phyloP scores from a whole-genome alignment of 208 protist genomes.

The Leishmania major region DNA sequence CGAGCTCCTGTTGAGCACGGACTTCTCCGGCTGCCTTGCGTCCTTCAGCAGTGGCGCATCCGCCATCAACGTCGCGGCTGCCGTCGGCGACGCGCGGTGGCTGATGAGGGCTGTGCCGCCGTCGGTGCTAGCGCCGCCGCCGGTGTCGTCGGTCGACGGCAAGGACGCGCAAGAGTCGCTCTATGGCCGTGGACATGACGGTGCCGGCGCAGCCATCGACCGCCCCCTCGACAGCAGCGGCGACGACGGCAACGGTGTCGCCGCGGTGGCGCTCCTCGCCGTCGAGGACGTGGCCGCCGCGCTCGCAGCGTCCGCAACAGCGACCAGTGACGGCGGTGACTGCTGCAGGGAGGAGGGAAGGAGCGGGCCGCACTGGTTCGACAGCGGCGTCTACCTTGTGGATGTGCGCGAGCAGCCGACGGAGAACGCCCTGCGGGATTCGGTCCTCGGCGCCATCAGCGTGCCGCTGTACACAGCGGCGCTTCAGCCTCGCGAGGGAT shows the following conservation, averaged over 20 bases:
- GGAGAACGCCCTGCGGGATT: slow-evolving; percentile 12
- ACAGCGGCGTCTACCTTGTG: slow-evolving; percentile 58
- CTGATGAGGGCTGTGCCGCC: slow-evolving; percentile 49
- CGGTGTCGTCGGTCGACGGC: not conserved
- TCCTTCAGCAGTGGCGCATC: slow-evolving; percentile 40
- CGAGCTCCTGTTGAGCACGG: slow-evolving; percentile 38
- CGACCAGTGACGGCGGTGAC: not conserved
- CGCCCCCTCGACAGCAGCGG: not conserved
- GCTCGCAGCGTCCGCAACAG: slow-evolving; percentile 1
- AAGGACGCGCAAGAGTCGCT: not conserved
- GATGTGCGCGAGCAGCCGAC: slow-evolving; percentile 37
- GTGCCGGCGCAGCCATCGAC: not conserved
- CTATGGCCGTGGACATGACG: not conserved
- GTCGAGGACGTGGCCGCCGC: slow-evolving; percentile 21
- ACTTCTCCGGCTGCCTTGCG: slow-evolving; percentile 54
- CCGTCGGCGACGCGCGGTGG: slow-evolving; percentile 41
- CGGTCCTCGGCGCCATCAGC: slow-evolving; percentile 51
- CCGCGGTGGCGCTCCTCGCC: slow-evolving; percentile 14
- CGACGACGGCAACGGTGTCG: not conserved
- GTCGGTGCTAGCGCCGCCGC: slow-evolving; percentile 21
- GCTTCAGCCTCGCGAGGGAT: not conserved
- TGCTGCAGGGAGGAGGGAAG: not conserved
- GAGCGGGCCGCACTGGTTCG: slow-evolving; percentile 23
- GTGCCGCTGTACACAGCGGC: slow-evolving; percentile 31
- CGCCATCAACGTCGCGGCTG: slow-evolving; percentile 31